These are phyloP conservation scores for Neobulgaria alba DNA, from an alignment of 2,329 filamentous ascomycete genomes.

Conservation along the genomic window DNA sequence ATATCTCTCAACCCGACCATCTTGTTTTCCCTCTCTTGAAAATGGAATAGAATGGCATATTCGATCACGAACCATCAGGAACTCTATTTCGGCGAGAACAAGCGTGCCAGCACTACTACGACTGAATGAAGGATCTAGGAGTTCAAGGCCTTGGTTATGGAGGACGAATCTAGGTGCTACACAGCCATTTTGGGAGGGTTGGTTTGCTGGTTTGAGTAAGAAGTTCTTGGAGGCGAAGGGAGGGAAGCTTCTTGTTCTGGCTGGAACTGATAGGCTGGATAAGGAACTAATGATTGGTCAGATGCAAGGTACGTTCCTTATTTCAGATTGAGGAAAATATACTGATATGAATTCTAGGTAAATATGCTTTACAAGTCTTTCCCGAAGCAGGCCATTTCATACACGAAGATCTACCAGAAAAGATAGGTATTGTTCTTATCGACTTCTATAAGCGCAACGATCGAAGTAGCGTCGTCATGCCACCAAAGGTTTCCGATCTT, in stretches of 20 bases:
- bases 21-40: conserved; percentile 66
- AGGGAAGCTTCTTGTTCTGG: conserved; percentile 77
- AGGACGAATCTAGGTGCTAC: conserved; percentile 75
- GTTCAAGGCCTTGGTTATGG: conserved; percentile 58
- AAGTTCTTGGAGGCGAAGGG: conserved; percentile 79
- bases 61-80: conserved; percentile 78
- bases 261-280: conserved; percentile 82
- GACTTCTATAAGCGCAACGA: conserved; percentile 94
- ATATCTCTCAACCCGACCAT: conserved; percentile 75
- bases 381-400: conserved; percentile 95
- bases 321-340: not conserved
- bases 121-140: conserved; percentile 32
- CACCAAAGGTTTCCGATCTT: conserved; percentile 81
- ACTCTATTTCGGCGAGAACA: conserved; percentile 71
- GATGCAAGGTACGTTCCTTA: conserved; percentile 68
- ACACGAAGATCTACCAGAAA: conserved; percentile 88
- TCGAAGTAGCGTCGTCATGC: conserved; percentile 71
- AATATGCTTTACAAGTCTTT: conserved; percentile 92
- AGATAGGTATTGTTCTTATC: conserved; percentile 73
- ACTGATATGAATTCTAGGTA: conserved; percentile 43
- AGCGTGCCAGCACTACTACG: conserved; percentile 76
- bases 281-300: conserved; percentile 92
- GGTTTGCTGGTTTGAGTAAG: conserved; percentile 80
- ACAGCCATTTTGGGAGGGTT: conserved; percentile 86
- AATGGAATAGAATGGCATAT: conserved; percentile 92